phyloP scores from a whole-genome alignment of 768 basidiomycete species.

The Mycena floridula region DNA sequence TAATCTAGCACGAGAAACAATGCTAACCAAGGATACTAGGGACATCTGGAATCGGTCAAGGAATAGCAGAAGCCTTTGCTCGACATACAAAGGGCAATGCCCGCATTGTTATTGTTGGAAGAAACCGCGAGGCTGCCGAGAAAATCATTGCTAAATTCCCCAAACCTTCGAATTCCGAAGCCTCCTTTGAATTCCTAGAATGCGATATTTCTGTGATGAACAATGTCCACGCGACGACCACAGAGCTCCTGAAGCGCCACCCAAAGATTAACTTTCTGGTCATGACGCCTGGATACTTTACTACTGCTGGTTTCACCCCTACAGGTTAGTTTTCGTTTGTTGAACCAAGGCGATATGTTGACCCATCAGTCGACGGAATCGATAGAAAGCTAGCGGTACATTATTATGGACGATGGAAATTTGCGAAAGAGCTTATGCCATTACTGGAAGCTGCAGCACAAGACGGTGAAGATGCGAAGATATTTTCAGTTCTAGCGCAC shows the following conservation, averaged over 20 bases:
- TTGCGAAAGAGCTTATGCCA: background rate
- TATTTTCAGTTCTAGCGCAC: background rate
- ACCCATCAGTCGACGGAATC: background rate
- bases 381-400: background rate
- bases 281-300: constrained; percentile 7
- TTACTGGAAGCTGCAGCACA: background rate
- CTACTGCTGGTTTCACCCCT: background rate
- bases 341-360: too few relatives aligned
- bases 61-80: constrained; percentile 24
- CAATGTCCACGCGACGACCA: background rate
- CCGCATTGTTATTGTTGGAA: constrained; percentile 28
- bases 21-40: too few relatives aligned
- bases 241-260: background rate
- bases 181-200: constrained; percentile 13
- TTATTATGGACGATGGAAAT: background rate
- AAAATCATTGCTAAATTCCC: constrained; percentile 1
- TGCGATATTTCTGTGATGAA: constrained; percentile 16
- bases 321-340: too few relatives aligned
- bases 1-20: too few relatives aligned
- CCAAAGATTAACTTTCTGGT: constrained; percentile 5
- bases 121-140: constrained; percentile 22
- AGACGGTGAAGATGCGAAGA: background rate
- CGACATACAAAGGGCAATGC: constrained; percentile 26
- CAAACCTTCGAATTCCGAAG: constrained; percentile 8
- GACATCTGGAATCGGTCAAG: constrained; percentile 19